Evolutionary conservation across 1,284 basidiomycete species (phyloP), one percentile per base, ranked within the genome.

Genomic region (Cutaneotrichosporon daszewskae): DNA sequence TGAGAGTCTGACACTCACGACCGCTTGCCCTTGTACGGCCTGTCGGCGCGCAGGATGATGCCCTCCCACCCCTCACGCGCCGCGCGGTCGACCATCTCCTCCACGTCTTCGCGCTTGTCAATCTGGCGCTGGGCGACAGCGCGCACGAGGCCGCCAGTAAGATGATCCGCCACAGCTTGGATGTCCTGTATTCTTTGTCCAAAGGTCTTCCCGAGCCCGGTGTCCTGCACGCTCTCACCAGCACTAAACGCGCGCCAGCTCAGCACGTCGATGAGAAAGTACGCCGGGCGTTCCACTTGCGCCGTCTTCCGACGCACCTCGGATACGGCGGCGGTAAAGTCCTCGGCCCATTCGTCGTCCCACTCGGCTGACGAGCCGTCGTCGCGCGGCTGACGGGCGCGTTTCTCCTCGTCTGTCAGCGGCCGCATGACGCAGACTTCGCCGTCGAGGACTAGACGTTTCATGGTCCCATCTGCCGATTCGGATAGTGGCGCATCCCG

Each of bases 31-130:
- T 59, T 58, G 37, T 71, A 71, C 12, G 49, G 48, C 18, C 31
- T 48, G 31, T 71, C 62, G n/a, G 58, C 55, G 5, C 69, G 57
- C 17, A 69, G 31, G 1, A 71, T 53, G 22, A 71, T 46, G 0
- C 69, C 69, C 40, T 71, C 69, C 69, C 69, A 71, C 0, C 65
- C 67, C 22, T 64, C 48, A 9, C 55, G 43, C 1, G 58, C 54
- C 3, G 67, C 64, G 9, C 56, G 40, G 12, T 53, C 34, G 20
- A 67, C 56, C 58, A 67, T 60, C 8, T 17, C 55, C 17, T 66
- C 62, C 5, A 67, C 48, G n/a, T 66, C 53, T 3, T 43, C 47
- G 4, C 11, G 28, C 17, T 24, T 27, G 2, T 11, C 22, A 6
- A 71, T 49, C 27, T 37, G 28, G 16, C 37, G 39, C 47, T 71